A percentile compares a stretch with the other conserved stretches of the same genome.
These are phyloP conservation scores for Aegilops longissima DNA, from an alignment of 176 grass and related monocot genomes.

Conservation along the genomic window DNA sequence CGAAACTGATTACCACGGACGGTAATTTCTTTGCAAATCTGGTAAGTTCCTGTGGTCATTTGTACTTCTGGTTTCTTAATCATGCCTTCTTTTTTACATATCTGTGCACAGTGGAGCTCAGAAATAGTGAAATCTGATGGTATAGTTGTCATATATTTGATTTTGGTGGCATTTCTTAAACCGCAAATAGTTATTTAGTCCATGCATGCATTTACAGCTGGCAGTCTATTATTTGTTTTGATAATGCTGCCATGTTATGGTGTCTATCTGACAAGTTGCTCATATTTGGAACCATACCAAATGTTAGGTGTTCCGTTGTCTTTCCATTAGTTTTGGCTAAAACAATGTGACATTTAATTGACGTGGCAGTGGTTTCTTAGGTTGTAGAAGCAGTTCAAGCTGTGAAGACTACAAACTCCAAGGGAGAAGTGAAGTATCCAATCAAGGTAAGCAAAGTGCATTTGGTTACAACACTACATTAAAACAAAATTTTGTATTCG, in stretches of 20 bases:
- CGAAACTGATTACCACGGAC: conserved; percentile 74
- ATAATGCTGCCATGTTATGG: no score
- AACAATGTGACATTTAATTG: neutral
- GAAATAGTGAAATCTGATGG: neutral
- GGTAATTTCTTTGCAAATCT: conserved; percentile 91
- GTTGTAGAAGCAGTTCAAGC: conserved; percentile 92
- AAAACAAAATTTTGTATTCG: no score
- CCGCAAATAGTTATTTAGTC: neutral
- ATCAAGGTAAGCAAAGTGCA: conserved; percentile 66
- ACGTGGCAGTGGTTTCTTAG: conserved; percentile 37
- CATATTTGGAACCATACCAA: neutral
- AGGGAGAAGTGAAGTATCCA: conserved; percentile 91
- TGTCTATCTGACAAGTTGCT: neutral
- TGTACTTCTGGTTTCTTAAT: neutral
- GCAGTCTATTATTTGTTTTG: neutral
- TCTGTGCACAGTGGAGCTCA: no score
- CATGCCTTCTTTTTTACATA: neutral
- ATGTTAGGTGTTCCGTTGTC: neutral
- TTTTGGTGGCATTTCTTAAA: neutral
- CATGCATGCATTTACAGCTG: neutral
- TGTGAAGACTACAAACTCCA: conserved; percentile 84
- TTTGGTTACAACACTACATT: neutral
- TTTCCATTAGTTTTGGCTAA: neutral
- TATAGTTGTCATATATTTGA: neutral
- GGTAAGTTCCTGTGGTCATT: conserved; percentile 43